Evolutionary conservation across 441 rosid genomes (phyloP).

Genomic region (Viola pubescens): DNA sequence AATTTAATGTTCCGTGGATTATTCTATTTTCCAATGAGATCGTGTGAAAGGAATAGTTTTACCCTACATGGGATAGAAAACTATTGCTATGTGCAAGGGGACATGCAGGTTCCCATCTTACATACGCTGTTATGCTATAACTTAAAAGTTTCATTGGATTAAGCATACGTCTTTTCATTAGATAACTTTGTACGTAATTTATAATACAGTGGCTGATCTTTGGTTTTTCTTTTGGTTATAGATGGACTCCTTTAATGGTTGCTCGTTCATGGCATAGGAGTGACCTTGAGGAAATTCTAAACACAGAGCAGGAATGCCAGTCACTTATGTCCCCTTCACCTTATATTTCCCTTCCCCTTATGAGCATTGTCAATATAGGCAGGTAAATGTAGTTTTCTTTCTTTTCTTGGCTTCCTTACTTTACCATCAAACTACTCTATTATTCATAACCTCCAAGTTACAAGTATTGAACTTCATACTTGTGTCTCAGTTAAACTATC

Average conservation of each 20-base stretch:
- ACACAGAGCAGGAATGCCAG: constrained; percentile 35
- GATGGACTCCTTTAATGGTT: constrained; percentile 89
- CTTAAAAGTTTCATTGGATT: not conserved
- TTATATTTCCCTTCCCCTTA: constrained; percentile 75
- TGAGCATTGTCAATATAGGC: constrained; percentile 88
- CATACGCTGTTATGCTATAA: not conserved
- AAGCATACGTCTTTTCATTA: not conserved
- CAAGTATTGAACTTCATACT: not conserved
- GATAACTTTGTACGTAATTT: not conserved
- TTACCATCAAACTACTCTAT: not conserved
- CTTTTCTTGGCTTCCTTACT: not conserved
- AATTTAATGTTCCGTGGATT: not conserved
- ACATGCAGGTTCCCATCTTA: too few species aligned
- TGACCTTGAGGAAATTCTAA: constrained; percentile 70
- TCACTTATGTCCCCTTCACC: constrained; percentile 50
- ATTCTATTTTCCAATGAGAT: too few species aligned
- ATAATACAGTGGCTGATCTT: constrained; percentile 6
- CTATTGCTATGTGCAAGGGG: too few species aligned
- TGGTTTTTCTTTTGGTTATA: constrained; percentile 23
- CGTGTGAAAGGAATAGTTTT: too few species aligned
- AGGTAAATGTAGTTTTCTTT: constrained; percentile 38
- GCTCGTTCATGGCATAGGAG: constrained; percentile 87
- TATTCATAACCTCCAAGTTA: not conserved
- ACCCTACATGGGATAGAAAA: too few species aligned
- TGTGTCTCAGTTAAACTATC: not conserved